phyloP scores from a whole-genome alignment of 495 filamentous ascomycete species.

The Astrothelium macrocarpum region DNA sequence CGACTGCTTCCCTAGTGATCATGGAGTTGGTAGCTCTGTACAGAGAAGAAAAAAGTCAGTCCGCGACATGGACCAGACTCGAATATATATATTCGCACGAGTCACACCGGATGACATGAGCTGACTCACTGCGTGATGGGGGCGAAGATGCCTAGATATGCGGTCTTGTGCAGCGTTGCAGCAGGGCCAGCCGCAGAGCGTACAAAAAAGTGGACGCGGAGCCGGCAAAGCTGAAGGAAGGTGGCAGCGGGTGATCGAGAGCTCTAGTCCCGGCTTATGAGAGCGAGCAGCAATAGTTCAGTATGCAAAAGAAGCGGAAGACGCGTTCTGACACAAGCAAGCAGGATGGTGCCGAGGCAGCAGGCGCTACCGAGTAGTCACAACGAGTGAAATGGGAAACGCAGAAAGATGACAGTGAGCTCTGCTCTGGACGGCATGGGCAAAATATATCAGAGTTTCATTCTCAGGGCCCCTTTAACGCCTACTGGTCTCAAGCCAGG shows the following conservation, averaged over 20 bases:
- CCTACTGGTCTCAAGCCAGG: not conserved
- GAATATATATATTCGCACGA: conserved; percentile 1
- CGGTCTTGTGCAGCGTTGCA: not conserved
- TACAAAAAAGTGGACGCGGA: not conserved
- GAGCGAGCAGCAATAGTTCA: conserved; percentile 2
- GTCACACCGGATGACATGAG: conserved; percentile 4
- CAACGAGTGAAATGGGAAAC: not conserved
- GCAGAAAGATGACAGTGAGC: not conserved
- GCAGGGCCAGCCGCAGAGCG: conserved; percentile 5
- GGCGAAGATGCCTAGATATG: conserved; percentile 3
- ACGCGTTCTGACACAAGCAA: conserved; percentile 4
- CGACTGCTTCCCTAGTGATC: conserved; percentile 21
- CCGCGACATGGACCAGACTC: not conserved
- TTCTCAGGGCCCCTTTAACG: conserved; percentile 3
- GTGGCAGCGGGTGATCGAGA: not conserved
- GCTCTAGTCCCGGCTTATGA: not conserved
- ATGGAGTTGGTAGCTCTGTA: conserved; percentile 11
- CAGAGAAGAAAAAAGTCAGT: conserved; percentile 9
- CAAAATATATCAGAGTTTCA: conserved; percentile 5
- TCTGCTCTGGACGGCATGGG: not conserved
- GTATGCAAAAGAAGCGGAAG: conserved; percentile 1
- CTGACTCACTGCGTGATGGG: not conserved
- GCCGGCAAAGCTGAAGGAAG: not conserved
- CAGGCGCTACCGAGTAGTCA: not conserved
- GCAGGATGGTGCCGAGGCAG: not conserved